phyloP scores from a whole-genome alignment of 2,329 filamentous ascomycete species.

The Teratosphaeriaceae sp. region DNA sequence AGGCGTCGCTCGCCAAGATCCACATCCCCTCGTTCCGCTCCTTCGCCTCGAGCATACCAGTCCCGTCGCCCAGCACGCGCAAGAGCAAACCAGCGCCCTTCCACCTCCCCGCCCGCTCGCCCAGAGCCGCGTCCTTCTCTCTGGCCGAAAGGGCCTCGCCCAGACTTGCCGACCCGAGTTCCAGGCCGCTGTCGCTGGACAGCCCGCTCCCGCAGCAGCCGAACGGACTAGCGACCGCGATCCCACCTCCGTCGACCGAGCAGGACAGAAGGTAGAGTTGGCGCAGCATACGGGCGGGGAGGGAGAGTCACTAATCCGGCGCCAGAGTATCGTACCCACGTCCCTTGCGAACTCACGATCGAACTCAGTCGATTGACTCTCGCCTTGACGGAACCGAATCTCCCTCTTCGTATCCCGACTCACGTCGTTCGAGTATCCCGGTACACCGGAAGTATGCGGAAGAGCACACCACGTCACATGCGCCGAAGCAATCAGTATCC shows the following conservation, averaged over 20 bases:
- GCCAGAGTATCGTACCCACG: conserved; percentile 14
- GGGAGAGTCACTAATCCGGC: neutral
- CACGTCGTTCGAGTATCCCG: conserved; percentile 20
- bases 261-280: conserved; percentile 4
- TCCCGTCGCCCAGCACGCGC: conserved; percentile 26
- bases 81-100: conserved; percentile 32
- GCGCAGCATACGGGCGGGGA: neutral
- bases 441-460: conserved; percentile 23
- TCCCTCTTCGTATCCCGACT: conserved; percentile 18
- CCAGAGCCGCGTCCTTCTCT: conserved; percentile 39
- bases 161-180: conserved; percentile 22
- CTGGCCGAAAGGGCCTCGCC: conserved; percentile 37
- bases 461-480: conserved; percentile 17
- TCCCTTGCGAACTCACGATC: conserved; percentile 14
- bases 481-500: conserved; percentile 16
- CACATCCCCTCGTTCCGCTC: conserved; percentile 37
- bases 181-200: conserved; percentile 28
- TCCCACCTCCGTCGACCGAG: conserved; percentile 30
- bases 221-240: conserved; percentile 21
- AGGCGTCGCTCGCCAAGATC: conserved; percentile 33
- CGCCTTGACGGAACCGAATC: conserved; percentile 14
- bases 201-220: conserved; percentile 22
- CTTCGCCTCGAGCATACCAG: conserved; percentile 35
- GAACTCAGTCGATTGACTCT: conserved; percentile 23
- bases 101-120: conserved; percentile 37